Base-by-base conservation (phyloP, 2,329 filamentous ascomycete species). In the Truncatella angustata region DNA sequence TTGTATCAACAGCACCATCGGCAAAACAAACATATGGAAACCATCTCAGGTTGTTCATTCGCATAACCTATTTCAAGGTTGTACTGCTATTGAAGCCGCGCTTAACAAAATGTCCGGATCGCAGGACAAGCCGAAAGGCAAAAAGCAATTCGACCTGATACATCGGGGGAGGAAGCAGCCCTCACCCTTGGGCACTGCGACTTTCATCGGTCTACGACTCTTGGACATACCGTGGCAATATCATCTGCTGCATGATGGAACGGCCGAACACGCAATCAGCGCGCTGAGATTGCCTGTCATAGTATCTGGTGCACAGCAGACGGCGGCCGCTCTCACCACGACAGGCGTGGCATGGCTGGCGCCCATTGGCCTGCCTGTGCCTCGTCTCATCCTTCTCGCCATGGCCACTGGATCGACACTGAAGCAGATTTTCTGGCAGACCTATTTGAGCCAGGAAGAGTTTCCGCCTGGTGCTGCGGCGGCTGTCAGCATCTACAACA, bases 391-490 rank as follows among this genome's bases (percentile, higher is more conserved):
- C 42, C 66, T 85, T 7, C 64, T 84, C 5, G 68, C 66, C 49
- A 82, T 85, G 78, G 70, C 77, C 20, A 67, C 73, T 37, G 82
- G 76, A 50, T 73, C 71, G 35, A 70, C 73, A 21, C 52, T 77
- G 24, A 85, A 85, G 69, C 82, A 86, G 54, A 75, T 78, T 59
- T 77, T 78, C 65, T 82, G 79, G 77, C 66, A 78, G 12, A 60
- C 71, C 1, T 59, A 58, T 23, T 63, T 81, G 2, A 75, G 72
- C 16, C 66, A 74, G 43, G 80, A 85, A 57, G 71, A 76, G 11
- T 78, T 85, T 66, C 69, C 69, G 1, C 66, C 74, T 0, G 20
- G 42, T 0, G 63, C 67, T 2, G 80, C 80, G 0, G 37, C 74
- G 0, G 52, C 65, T 2, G 71, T 86, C 12, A 67, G 69, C 12